Base-by-base conservation (phyloP, 2,329 filamentous ascomycete species). In the Alternaria conjuncta region DNA sequence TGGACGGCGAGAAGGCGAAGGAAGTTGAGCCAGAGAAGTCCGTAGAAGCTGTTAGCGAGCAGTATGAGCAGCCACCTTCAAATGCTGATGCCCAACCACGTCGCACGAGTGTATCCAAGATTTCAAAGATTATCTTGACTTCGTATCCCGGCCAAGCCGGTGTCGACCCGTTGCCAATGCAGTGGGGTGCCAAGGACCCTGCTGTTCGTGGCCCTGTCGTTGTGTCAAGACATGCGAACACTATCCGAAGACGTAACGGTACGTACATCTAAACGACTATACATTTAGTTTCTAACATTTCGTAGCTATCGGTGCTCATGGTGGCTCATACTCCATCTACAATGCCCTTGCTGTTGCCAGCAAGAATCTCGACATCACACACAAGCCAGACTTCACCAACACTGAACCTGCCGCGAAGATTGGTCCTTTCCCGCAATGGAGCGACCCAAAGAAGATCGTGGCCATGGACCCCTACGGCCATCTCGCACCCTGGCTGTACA, bases 391-490 rank as follows among this genome's bases (percentile, higher is more conserved):
- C 77, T 90, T 91, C 79, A 90, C 90, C 66, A 93, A 98, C 80
- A 97, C 94, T 10, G 92, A 98, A 79, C 96, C 96, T 12, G 94
- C 94, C n/a, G 92, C 89, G 21, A 88, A 90, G 57, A 93, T 98
- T 76, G 94, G 94, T 0, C 94, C 93, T 8, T 97, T 97, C 73
- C 90, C 92, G 8, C 89, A 96, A 81, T 99, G 95, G 95, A 88
- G 87, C 25, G 92, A 97, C 77, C 88, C 87, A 74, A 93, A 93
- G 80, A 98, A 97, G 84, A 98, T 99, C 67, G 95, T 98, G 13
- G 93, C 95, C 18, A 97, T 99, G 93, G 96, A 98, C 77, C 95
- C 95, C 0, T 92, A 91, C 79, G 95, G 96, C 7, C 96, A 98
- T 82, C 84, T 97, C 64, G 88, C 91, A 9, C 92, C 93, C 9